Base-by-base conservation (phyloP, 768 basidiomycete species). In the Boletus sensibilis region DNA sequence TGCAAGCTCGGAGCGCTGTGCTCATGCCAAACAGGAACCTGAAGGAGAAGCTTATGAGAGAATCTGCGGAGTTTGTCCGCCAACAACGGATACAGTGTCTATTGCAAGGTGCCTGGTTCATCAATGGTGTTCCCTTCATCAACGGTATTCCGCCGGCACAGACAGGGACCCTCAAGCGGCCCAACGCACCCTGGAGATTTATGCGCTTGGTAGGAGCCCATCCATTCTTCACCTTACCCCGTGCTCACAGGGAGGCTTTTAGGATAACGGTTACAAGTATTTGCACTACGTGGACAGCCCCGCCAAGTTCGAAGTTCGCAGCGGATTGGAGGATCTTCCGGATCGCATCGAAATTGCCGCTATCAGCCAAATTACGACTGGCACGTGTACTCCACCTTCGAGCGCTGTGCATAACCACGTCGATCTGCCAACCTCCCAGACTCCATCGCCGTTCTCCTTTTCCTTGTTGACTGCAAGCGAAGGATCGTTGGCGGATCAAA, bases 91-190 rank as follows among this genome's bases (percentile, higher is more conserved):
- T 94, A 65, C 87, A 91, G 60, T 95, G 93, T 66, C 72, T 97
- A 38, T 75, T 92, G 44, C 88, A 93, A 68, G 94, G 94, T 33
- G 89, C 92, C 21, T 97, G 94, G 94, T 95, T 97, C 71, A 82
- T 91, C 59, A 93, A 88, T 64, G 92, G 86, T 1, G 73, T 88
- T 38, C 5, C 92, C 23, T 97, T 97, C 72, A 82, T 91, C 60
- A 93, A 88, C 64, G 92, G 86, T 1, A 73, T 88, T 38, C 84
- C 86, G 0, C 72, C 78, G 40, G 61, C 73, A 25, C 65, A 75
- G 16, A 79, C 79, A 18, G 68, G 67, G 11, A 65, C 75, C 14
- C 66, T 77, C 43, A 81, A 84, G 45, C 79, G 86, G 41, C 84
- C 85, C 2, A 80, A 72, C 29, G 78, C 84, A 38, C 85, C 84